phyloP scores from a whole-genome alignment of 371 early-diverging fungal genomes.

The Lichtheimia ramosa region DNA sequence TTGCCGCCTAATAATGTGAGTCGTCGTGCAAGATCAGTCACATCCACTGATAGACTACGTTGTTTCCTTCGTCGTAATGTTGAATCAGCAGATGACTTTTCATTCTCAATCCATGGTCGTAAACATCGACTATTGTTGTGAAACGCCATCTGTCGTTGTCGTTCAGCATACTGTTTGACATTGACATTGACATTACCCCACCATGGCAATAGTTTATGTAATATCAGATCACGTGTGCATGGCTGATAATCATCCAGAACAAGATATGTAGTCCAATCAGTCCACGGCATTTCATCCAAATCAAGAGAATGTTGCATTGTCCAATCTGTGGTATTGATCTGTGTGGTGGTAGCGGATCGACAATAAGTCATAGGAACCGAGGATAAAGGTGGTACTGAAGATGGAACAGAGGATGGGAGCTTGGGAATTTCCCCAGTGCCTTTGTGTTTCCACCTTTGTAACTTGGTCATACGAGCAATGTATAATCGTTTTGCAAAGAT shows the following conservation, averaged over 20 bases:
- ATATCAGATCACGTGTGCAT: not conserved
- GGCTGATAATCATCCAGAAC: not conserved
- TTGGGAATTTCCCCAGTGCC: not conserved
- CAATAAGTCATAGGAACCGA: not conserved
- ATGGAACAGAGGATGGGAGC: too few relatives aligned
- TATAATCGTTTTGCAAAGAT: not conserved
- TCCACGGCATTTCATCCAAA: not conserved
- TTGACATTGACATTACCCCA: not conserved
- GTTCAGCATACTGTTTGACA: not conserved
- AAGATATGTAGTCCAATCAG: not conserved
- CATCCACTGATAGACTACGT: slow-evolving; percentile 11
- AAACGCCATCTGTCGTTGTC: not conserved
- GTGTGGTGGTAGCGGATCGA: not conserved
- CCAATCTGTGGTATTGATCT: not conserved
- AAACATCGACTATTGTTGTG: not conserved
- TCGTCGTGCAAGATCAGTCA: slow-evolving; percentile 6
- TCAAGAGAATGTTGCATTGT: too few relatives aligned
- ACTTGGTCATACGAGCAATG: not conserved
- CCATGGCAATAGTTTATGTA: not conserved
- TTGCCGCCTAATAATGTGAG: not conserved
- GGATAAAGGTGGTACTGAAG: not conserved
- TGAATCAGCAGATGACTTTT: too few relatives aligned
- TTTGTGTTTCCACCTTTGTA: not conserved
- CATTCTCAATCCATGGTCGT: too few relatives aligned
- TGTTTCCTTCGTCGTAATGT: not conserved